These are phyloP conservation scores for Trametes elegans DNA, from an alignment of 768 basidiomycete genomes.

Conservation along the genomic window DNA sequence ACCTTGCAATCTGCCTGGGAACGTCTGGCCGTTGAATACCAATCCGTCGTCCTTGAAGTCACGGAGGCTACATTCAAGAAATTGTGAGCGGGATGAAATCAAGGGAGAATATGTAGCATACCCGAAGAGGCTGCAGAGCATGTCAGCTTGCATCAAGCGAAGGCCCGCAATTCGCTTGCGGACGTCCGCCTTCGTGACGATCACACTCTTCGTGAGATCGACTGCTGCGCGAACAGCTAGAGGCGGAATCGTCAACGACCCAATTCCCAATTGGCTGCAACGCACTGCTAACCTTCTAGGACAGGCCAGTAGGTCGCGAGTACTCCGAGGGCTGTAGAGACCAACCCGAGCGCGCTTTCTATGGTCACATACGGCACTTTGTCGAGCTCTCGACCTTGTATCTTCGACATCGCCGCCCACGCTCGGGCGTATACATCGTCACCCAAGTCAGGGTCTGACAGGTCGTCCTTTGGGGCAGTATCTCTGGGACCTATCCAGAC, in stretches of 20 bases:
- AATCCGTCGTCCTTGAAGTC: background rate
- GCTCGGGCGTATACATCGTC: background rate
- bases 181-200: background rate
- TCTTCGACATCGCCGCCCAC: background rate
- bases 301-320: background rate
- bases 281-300: background rate
- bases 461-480: background rate
- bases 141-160: background rate
- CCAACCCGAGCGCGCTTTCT: background rate
- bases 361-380: background rate
- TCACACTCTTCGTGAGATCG: background rate
- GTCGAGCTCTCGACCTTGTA: background rate
- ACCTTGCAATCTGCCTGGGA: background rate
- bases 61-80: background rate
- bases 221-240: background rate
- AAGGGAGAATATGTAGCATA: background rate
- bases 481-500: background rate
- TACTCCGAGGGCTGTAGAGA: background rate
- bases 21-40: background rate
- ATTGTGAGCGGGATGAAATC: background rate
- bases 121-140: background rate
- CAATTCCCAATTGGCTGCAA: no score
- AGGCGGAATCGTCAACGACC: background rate
- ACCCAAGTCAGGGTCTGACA: background rate
- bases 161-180: background rate